Evolutionary conservation across 768 basidiomycete genomes (phyloP).

Genomic region (Pleurotus platypus): DNA sequence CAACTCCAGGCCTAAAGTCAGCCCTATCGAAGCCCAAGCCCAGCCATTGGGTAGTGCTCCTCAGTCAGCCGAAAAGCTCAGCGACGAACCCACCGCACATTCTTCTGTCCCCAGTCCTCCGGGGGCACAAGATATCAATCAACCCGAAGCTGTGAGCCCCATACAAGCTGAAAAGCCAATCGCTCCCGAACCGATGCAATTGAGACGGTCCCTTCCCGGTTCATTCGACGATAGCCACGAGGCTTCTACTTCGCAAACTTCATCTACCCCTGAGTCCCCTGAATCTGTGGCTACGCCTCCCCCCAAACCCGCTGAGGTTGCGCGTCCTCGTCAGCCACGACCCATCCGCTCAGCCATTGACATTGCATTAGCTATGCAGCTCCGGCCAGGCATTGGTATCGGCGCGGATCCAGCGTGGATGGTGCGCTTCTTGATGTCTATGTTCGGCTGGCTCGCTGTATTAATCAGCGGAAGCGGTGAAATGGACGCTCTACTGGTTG

Average conservation of each 20-base stretch:
- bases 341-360: slow-evolving; percentile 47
- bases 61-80: too few relatives aligned
- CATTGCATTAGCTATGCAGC: slow-evolving; percentile 74
- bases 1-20: not conserved
- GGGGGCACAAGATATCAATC: not conserved
- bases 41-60: not conserved
- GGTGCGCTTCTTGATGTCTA: slow-evolving; percentile 74
- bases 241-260: slow-evolving; percentile 1
- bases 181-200: slow-evolving; percentile 10
- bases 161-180: not conserved
- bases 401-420: slow-evolving; percentile 78
- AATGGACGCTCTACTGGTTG: slow-evolving; percentile 6
- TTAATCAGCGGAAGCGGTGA: slow-evolving; percentile 39
- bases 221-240: slow-evolving; percentile 19
- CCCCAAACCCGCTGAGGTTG: slow-evolving; percentile 2
- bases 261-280: not conserved
- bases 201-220: slow-evolving; percentile 22
- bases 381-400: slow-evolving; percentile 65
- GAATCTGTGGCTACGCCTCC: slow-evolving; percentile 5
- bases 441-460: slow-evolving; percentile 76
- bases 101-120: not conserved
- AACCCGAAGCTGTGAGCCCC: not conserved
- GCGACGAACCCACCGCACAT: not conserved
- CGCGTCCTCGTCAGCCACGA: not conserved
- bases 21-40: not conserved